Evolutionary conservation across 768 basidiomycete genomes (phyloP).

Genomic region (Tylopilus rubrobrunneus): DNA sequence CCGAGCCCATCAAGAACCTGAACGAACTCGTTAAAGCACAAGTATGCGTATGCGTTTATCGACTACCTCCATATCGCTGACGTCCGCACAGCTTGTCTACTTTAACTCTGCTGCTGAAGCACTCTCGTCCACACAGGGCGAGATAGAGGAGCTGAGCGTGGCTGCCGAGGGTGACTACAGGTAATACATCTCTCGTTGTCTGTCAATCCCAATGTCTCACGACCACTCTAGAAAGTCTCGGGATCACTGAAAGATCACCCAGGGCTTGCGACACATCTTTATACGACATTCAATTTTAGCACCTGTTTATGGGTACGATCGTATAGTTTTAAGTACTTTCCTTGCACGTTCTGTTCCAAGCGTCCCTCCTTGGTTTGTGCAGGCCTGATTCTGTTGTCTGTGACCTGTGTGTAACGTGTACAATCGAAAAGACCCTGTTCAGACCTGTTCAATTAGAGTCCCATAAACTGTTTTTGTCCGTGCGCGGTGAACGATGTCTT

Average conservation of each 20-base stretch:
- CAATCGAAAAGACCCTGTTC: slow-evolving; percentile 5
- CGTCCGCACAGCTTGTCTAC: slow-evolving; percentile 54
- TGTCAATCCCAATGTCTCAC: slow-evolving; percentile 3
- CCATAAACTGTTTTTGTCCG: no score
- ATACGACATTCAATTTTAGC: neutral
- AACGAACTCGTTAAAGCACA: slow-evolving; percentile 92
- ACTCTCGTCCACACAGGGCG: slow-evolving; percentile 77
- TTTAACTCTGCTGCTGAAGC: slow-evolving; percentile 77
- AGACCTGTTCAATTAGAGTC: no score
- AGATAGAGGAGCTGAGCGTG: slow-evolving; percentile 89
- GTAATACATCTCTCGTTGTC: slow-evolving; percentile 31
- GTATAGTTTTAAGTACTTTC: slow-evolving; percentile 8
- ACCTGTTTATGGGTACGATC: slow-evolving; percentile 11
- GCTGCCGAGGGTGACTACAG: slow-evolving; percentile 96
- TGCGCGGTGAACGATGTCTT: no score
- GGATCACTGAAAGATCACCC: slow-evolving; percentile 60
- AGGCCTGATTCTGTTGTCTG: slow-evolving; percentile 5
- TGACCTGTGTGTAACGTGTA: slow-evolving; percentile 8
- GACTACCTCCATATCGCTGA: slow-evolving; percentile 1
- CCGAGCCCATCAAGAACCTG: slow-evolving; percentile 92
- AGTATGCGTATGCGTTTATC: slow-evolving; percentile 32
- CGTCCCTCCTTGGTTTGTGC: slow-evolving; percentile 2
- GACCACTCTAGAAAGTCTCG: slow-evolving; percentile 65
- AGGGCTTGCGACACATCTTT: neutral
- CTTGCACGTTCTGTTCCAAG: neutral